These are phyloP conservation scores for Peronospora belbahrii DNA, from an alignment of 352 stramenopile genomes.

Conservation along the genomic window DNA sequence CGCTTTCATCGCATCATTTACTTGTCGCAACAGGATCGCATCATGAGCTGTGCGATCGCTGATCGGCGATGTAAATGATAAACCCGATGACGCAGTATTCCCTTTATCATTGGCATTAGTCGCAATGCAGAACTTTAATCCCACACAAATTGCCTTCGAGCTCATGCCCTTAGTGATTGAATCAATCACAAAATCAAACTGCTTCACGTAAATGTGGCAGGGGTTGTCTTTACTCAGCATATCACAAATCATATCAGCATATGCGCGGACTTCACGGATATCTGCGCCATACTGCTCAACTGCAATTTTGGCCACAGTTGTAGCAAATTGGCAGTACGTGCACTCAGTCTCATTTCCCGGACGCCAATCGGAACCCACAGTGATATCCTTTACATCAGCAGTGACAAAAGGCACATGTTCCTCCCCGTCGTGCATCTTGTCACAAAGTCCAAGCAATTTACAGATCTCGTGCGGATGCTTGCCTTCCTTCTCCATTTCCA, in stretches of 20 bases:
- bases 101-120: slow-evolving; percentile 7
- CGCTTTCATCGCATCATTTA: slow-evolving; percentile 29
- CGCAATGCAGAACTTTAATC: slow-evolving; percentile 48
- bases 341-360: slow-evolving; percentile 40
- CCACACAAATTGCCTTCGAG: slow-evolving; percentile 49
- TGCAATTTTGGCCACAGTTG: slow-evolving; percentile 51
- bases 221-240: slow-evolving; percentile 52
- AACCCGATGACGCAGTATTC: slow-evolving; percentile 1
- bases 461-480: slow-evolving; percentile 46
- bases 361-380: slow-evolving; percentile 18
- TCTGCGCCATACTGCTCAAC: slow-evolving; percentile 48
- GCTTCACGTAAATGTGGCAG: slow-evolving; percentile 61
- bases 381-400: slow-evolving; percentile 28
- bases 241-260: slow-evolving; percentile 70
- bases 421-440: slow-evolving; percentile 12
- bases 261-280: slow-evolving; percentile 46
- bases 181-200: slow-evolving; percentile 62
- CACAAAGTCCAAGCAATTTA: slow-evolving; percentile 41
- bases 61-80: background rate
- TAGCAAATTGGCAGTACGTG: slow-evolving; percentile 55
- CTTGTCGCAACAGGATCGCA: too few species aligned
- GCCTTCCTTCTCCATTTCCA: slow-evolving; percentile 45
- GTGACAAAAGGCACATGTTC: slow-evolving; percentile 11
- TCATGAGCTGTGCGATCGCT: slow-evolving; percentile 20
- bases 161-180: slow-evolving; percentile 54